These are phyloP conservation scores for Colletotrichum gigasporum DNA, from an alignment of 2,329 filamentous ascomycete genomes.

Conservation along the genomic window DNA sequence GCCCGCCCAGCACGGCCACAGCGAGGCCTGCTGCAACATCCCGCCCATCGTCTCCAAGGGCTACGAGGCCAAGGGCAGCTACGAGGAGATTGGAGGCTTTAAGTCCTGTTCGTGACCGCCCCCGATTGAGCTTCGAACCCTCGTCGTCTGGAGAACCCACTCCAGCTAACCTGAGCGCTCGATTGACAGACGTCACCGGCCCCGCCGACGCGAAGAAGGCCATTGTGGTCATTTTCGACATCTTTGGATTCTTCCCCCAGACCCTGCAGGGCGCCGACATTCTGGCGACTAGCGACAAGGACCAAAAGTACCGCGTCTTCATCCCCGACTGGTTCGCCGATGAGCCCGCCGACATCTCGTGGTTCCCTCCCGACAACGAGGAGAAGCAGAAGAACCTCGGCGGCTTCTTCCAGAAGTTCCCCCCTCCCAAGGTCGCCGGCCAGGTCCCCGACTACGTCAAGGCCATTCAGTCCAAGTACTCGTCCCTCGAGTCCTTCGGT, in stretches of 20 bases:
- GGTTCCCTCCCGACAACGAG: constrained; percentile 71
- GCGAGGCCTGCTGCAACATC: constrained; percentile 66
- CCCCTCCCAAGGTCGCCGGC: constrained; percentile 56
- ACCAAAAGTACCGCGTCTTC: constrained; percentile 81
- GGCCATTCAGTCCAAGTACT: constrained; percentile 60
- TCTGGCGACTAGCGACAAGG: constrained; percentile 62
- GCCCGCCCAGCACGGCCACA: constrained; percentile 62
- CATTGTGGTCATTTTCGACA: constrained; percentile 71
- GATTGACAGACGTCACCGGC: constrained; percentile 56
- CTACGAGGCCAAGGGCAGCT: constrained; percentile 65
- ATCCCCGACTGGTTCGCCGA: constrained; percentile 94
- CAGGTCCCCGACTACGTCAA: constrained; percentile 65
- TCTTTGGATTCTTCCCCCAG: constrained; percentile 77
- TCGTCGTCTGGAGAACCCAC: too few relatives aligned
- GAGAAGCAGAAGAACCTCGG: constrained; percentile 70
- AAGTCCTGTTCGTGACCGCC: constrained; percentile 55
- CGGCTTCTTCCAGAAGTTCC: constrained; percentile 65
- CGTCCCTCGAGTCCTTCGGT: constrained; percentile 67
- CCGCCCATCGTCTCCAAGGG: constrained; percentile 65
- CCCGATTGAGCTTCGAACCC: neutral
- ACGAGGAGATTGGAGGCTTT: constrained; percentile 63
- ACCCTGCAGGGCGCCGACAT: constrained; percentile 77
- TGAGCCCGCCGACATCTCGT: constrained; percentile 66
- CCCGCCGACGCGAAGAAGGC: constrained; percentile 62
- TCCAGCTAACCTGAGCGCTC: neutral